Evolutionary conservation across 1,284 basidiomycete genomes (phyloP).

Genomic region (Ceratobasidium sp.): DNA sequence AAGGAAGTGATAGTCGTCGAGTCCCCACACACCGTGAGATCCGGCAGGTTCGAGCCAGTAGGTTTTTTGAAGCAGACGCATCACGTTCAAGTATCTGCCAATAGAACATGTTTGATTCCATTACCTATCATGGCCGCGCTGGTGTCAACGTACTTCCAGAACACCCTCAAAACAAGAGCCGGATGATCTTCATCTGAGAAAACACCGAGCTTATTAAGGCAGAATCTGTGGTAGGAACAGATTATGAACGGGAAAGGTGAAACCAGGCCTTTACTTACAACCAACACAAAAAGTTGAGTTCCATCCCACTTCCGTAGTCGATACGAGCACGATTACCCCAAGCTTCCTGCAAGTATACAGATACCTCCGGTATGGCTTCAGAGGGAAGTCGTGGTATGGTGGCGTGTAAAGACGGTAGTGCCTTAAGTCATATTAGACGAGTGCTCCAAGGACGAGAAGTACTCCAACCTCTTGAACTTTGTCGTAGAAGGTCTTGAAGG

Average conservation of each 20-base stretch:
- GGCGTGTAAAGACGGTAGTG: slow-evolving; percentile 67
- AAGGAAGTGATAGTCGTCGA: slow-evolving; percentile 98
- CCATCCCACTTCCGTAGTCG: slow-evolving; percentile 99
- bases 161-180: slow-evolving; percentile 85
- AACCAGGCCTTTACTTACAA: slow-evolving; percentile 69
- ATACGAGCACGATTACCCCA: slow-evolving; percentile 95
- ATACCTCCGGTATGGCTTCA: slow-evolving; percentile 75
- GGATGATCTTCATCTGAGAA: slow-evolving; percentile 76
- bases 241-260: no score
- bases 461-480: slow-evolving; percentile 74
- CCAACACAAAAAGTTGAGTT: slow-evolving; percentile 98
- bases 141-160: slow-evolving; percentile 79
- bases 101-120: slow-evolving; percentile 1
- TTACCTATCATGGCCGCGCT: background rate
- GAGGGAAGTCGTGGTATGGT: slow-evolving; percentile 69
- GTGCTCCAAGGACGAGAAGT: slow-evolving; percentile 45
- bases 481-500: slow-evolving; percentile 93
- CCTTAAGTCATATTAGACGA: slow-evolving; percentile 50
- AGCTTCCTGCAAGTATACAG: slow-evolving; percentile 84
- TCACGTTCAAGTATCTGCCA: slow-evolving; percentile 84
- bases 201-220: slow-evolving; percentile 81
- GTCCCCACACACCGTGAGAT: slow-evolving; percentile 97
- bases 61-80: slow-evolving; percentile 90
- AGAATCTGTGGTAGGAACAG: slow-evolving; percentile 69
- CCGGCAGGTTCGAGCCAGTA: slow-evolving; percentile 99